Conservation (phyloP, 2,329 filamentous ascomycete genomes). For the Exophiala spinifera region DNA sequence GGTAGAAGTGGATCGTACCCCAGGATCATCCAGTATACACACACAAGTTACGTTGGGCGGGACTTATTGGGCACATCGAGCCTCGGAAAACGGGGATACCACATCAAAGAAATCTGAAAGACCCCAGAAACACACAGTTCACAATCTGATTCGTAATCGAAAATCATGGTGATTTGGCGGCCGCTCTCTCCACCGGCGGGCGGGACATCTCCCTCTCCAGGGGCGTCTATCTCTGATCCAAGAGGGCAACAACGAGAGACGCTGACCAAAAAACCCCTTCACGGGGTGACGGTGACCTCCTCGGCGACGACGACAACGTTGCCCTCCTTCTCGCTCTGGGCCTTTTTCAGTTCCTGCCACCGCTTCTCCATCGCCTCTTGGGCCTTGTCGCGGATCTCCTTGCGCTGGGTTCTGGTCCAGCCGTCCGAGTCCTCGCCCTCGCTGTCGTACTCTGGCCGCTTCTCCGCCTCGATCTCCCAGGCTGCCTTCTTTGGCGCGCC, state of each 20-base stretch:
- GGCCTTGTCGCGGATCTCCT: conserved; percentile 11
- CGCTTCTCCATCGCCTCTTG: conserved; percentile 10
- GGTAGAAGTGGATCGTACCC: too few species aligned
- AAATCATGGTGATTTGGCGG: neutral
- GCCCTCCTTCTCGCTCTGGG: conserved; percentile 9
- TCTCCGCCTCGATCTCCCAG: conserved; percentile 19
- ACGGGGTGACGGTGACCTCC: neutral
- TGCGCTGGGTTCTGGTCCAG: conserved; percentile 11
- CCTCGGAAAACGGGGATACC: too few species aligned
- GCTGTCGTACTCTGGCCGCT: neutral
- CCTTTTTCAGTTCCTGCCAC: conserved; percentile 9
- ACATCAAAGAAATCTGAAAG: too few species aligned
- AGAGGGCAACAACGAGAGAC: too few species aligned
- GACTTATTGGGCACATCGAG: too few species aligned
- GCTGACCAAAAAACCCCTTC: neutral
- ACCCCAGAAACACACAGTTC: too few species aligned
- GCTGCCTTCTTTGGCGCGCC: conserved; percentile 19
- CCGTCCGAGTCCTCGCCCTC: conserved; percentile 16
- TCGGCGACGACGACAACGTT: neutral
- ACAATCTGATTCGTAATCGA: too few species aligned
- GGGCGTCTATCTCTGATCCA: too few species aligned
- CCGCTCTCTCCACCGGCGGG: neutral
- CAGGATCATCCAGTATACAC: too few species aligned
- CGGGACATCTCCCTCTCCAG: neutral
- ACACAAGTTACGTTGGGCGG: too few species aligned